Conservation (phyloP, 371 early-diverging fungal genomes). For the Syncephalastrum contaminatum region DNA sequence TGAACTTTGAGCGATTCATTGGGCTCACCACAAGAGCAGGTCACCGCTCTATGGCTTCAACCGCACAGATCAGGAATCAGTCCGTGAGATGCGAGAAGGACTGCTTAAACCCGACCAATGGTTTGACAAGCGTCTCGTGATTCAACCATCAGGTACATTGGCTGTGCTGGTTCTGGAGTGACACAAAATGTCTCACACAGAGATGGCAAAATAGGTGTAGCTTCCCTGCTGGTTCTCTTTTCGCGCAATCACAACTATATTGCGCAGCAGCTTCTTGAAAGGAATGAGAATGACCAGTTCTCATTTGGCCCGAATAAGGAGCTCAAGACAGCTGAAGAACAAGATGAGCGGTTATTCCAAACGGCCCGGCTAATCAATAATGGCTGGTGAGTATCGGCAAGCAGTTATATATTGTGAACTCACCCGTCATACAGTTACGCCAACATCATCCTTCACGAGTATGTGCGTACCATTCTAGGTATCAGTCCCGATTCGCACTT, state of each 20-base stretch:
- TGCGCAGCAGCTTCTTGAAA: constrained; percentile 41
- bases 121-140: constrained; percentile 44
- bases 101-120: constrained; percentile 52
- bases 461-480: constrained; percentile 50
- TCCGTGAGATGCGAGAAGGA: constrained; percentile 43
- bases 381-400: constrained; percentile 25
- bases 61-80: constrained; percentile 31
- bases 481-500: constrained; percentile 31
- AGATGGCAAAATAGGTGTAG: constrained; percentile 28
- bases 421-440: constrained; percentile 19
- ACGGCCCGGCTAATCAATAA: constrained; percentile 53
- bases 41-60: constrained; percentile 48
- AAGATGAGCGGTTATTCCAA: constrained; percentile 53
- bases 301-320: constrained; percentile 29
- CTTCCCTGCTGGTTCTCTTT: constrained; percentile 43
- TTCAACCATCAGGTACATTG: constrained; percentile 44
- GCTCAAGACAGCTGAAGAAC: constrained; percentile 26
- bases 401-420: background rate
- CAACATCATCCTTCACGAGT: constrained; percentile 47
- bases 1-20: background rate
- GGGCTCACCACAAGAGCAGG: constrained; percentile 7
- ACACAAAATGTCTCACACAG: background rate
- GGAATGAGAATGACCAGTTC: constrained; percentile 43
- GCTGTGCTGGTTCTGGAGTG: background rate
- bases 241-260: constrained; percentile 58